Conservation (phyloP, 1,284 basidiomycete species). For the Dichomitus squalens region DNA sequence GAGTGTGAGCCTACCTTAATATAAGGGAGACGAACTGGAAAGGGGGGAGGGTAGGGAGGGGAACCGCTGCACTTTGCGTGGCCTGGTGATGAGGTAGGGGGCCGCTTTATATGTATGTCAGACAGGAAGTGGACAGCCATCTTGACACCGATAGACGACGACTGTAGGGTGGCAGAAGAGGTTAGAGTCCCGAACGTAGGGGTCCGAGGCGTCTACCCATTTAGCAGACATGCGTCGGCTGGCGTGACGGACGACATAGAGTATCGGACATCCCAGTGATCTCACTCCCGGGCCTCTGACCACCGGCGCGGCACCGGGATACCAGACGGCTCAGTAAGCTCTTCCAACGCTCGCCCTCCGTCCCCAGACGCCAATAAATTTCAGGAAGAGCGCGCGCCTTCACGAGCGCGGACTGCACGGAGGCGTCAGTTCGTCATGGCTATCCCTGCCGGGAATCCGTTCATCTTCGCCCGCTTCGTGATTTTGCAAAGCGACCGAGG, state of each 20-base stretch:
- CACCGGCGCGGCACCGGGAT: conserved; percentile 6
- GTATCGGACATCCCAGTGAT: conserved; percentile 16
- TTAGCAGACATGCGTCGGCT: conserved; percentile 10
- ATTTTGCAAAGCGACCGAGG: conserved; percentile 9
- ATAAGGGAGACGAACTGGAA: background rate
- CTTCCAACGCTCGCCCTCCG: conserved; percentile 10
- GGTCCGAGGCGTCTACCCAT: conserved; percentile 10
- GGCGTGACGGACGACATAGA: conserved; percentile 12
- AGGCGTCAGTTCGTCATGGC: conserved; percentile 12
- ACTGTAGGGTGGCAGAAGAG: conserved; percentile 14
- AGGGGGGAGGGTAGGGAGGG: background rate
- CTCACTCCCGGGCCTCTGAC: conserved; percentile 17
- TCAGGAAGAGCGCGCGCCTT: conserved; percentile 6
- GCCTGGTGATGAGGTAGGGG: background rate
- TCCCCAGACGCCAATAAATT: conserved; percentile 15
- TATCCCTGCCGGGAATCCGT: conserved; percentile 15
- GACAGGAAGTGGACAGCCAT: conserved; percentile 20
- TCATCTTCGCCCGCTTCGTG: conserved; percentile 8
- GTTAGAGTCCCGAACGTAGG: conserved; percentile 7
- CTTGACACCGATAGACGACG: conserved; percentile 14
- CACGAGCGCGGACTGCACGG: background rate
- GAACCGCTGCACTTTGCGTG: conserved; percentile 4
- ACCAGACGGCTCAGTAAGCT: conserved; percentile 14
- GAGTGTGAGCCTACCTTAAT: background rate
- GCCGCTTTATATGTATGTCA: conserved; percentile 17